Evolutionary conservation across 441 rosid species (phyloP).

Genomic region (Pelargonium citronellum): DNA sequence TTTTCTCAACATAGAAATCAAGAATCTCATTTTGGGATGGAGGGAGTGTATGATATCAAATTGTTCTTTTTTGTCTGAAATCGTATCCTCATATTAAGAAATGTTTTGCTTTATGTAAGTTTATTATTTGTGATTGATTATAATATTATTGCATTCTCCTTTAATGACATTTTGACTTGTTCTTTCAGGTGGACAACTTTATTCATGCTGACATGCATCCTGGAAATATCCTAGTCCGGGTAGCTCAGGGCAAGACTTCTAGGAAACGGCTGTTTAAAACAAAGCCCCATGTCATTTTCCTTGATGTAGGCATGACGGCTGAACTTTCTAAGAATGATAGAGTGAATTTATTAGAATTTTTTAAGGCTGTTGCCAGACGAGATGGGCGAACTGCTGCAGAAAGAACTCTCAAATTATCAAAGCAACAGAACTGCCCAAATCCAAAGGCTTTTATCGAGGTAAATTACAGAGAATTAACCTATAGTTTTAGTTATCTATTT

Average conservation of each 20-base stretch:
- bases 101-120: too few species aligned
- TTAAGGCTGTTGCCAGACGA: slow-evolving; percentile 85
- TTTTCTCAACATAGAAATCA: too few species aligned
- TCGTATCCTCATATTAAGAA: too few species aligned
- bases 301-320: slow-evolving; percentile 99
- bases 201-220: slow-evolving; percentile 99
- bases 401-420: slow-evolving; percentile 62
- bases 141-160: too few species aligned
- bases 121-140: too few species aligned
- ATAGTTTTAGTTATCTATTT: neutral
- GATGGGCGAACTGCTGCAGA: slow-evolving; percentile 97
- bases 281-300: slow-evolving; percentile 94
- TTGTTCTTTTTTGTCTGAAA: too few species aligned
- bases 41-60: too few species aligned
- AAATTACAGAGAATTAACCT: slow-evolving; percentile 3
- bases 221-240: slow-evolving; percentile 91
- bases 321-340: slow-evolving; percentile 85
- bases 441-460: slow-evolving; percentile 90
- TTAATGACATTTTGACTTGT: too few species aligned
- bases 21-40: too few species aligned
- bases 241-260: slow-evolving; percentile 50
- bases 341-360: slow-evolving; percentile 72
- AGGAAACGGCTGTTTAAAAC: slow-evolving; percentile 55
- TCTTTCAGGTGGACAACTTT: slow-evolving; percentile 92
- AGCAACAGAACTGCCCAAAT: slow-evolving; percentile 84